Evolutionary conservation across 2,329 filamentous ascomycete species (phyloP).

Genomic region (Alternaria novae-zelandiae): DNA sequence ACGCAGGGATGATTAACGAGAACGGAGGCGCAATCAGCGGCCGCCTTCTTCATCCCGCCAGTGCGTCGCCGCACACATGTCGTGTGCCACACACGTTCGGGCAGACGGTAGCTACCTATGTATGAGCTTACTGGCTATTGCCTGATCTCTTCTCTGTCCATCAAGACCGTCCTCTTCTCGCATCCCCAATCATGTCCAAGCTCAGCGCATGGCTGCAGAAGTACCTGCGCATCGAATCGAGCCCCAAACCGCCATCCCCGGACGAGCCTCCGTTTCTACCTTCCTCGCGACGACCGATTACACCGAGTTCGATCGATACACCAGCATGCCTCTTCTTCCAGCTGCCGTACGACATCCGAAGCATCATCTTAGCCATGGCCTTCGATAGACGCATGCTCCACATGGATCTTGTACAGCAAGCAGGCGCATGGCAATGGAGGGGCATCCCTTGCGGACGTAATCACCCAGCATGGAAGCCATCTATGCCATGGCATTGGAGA

Average conservation of each 20-base stretch:
- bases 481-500: neutral
- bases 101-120: neutral
- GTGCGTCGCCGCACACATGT: neutral
- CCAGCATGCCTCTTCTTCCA: constrained; percentile 8
- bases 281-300: constrained; percentile 5
- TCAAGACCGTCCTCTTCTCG: neutral
- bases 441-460: constrained; percentile 1
- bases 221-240: neutral
- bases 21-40: neutral
- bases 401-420: constrained; percentile 2
- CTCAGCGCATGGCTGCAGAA: neutral
- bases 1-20: neutral
- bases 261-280: constrained; percentile 3
- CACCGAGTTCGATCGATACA: constrained; percentile 1
- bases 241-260: neutral
- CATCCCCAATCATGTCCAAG: neutral
- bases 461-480: neutral
- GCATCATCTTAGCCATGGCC: constrained; percentile 3
- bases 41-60: neutral
- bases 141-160: neutral
- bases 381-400: constrained; percentile 9
- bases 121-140: neutral
- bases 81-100: no score
- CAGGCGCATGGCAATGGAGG: constrained; percentile 7
- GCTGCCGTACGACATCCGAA: constrained; percentile 10